Percentiles rank a stretch among this genome's conserved stretches.
Conservation (phyloP, 371 early-diverging fungal genomes). For the Mortierella sp. region DNA sequence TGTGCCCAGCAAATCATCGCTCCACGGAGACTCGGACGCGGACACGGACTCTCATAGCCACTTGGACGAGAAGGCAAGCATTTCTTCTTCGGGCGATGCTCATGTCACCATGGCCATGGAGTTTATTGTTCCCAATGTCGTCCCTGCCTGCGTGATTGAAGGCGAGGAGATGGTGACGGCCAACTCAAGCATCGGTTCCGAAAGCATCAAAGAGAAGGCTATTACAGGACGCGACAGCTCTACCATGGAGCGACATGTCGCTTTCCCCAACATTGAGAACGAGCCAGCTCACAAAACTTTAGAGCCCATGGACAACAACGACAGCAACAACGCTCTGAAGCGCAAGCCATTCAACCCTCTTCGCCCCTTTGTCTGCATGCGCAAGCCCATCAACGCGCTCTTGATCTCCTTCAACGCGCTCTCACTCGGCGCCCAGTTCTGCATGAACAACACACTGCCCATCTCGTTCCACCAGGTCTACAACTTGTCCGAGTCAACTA, state of each 20-base stretch:
- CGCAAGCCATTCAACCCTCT: conserved; percentile 50
- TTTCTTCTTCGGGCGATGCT: conserved; percentile 14
- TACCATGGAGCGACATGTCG: conserved; percentile 26
- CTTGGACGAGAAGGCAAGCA: background rate
- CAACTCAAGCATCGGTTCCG: background rate
- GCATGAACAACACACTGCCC: conserved; percentile 61
- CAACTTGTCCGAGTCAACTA: conserved; percentile 47
- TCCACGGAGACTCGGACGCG: conserved; percentile 13
- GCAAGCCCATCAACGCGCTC: conserved; percentile 34
- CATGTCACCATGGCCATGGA: conserved; percentile 34
- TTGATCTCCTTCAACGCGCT: conserved; percentile 41
- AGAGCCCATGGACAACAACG: background rate
- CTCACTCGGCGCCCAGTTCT: conserved; percentile 42
- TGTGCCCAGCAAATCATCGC: conserved; percentile 40
- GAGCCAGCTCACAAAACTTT: background rate
- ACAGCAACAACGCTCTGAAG: background rate
- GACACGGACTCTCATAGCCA: background rate
- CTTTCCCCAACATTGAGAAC: conserved; percentile 19
- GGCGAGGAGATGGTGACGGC: conserved; percentile 14
- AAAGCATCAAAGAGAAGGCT: background rate
- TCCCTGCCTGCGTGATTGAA: conserved; percentile 26
- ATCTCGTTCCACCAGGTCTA: conserved; percentile 59
- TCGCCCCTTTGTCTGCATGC: conserved; percentile 46
- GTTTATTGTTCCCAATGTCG: conserved; percentile 32
- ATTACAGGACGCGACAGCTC: conserved; percentile 2